Conservation (phyloP, 768 basidiomycete species). For the Rhodotorula diobovata region DNA sequence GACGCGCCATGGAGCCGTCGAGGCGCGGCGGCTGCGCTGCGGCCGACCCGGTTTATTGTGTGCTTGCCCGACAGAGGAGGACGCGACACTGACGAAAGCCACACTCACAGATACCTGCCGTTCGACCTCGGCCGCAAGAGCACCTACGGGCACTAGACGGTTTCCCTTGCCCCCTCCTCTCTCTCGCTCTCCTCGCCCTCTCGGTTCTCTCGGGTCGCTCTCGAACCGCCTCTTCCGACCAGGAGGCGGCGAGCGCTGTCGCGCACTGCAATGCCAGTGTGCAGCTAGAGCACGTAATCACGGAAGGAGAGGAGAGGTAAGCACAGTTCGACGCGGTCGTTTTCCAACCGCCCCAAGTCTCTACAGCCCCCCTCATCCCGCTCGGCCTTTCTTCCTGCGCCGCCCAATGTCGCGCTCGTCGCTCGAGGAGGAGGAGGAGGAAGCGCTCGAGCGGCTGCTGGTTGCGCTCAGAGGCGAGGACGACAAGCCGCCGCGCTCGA, state of each 20-base stretch:
- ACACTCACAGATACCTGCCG: constrained; percentile 50
- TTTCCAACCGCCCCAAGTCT: not conserved
- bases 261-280: no score
- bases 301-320: no score
- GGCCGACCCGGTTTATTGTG: not conserved
- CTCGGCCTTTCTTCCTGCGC: no score
- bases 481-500: not conserved
- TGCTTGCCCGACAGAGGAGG: not conserved
- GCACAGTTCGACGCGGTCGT: no score
- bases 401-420: not conserved
- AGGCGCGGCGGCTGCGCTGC: not conserved
- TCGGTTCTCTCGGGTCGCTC: not conserved
- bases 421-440: not conserved
- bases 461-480: not conserved
- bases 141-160: constrained; percentile 15
- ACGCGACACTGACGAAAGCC: not conserved
- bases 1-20: not conserved
- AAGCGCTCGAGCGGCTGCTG: not conserved
- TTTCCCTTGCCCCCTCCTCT: not conserved
- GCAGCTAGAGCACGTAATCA: no score
- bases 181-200: not conserved
- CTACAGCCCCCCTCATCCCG: no score
- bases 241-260: no score
- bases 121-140: constrained; percentile 88
- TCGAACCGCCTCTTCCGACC: no score